Conservation (phyloP, 2,329 filamentous ascomycete genomes). For the Orbilia blumenaviensis region DNA sequence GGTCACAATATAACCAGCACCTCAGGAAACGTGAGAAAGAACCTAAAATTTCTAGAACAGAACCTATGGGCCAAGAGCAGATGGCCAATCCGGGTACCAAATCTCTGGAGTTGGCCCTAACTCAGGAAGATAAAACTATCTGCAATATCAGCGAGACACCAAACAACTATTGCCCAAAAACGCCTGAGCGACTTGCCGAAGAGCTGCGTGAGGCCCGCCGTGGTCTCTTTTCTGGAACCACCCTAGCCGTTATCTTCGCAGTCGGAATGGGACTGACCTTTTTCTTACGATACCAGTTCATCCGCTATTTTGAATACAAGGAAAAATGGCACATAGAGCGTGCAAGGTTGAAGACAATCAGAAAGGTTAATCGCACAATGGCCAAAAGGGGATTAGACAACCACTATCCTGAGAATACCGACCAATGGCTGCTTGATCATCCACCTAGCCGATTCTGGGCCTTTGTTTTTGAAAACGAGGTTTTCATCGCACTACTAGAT, state of each 20-base stretch:
- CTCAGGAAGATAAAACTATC: neutral
- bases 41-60: no score
- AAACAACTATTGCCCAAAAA: constrained; percentile 40
- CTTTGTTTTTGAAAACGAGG: constrained; percentile 43
- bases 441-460: constrained; percentile 47
- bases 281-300: constrained; percentile 20
- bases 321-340: constrained; percentile 45
- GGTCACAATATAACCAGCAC: constrained; percentile 41
- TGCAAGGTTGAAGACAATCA: constrained; percentile 20
- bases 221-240: constrained; percentile 23
- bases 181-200: neutral
- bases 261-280: constrained; percentile 12
- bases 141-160: constrained; percentile 23
- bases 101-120: neutral
- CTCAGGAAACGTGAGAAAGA: constrained; percentile 14
- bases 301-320: constrained; percentile 47
- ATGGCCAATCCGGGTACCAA: neutral
- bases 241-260: constrained; percentile 4
- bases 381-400: constrained; percentile 17
- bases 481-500: constrained; percentile 24
- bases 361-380: constrained; percentile 15
- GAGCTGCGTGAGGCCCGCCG: constrained; percentile 20
- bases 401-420: constrained; percentile 38
- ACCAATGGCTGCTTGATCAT: constrained; percentile 21
- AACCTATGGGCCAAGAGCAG: neutral